A percentile compares a stretch with the other conserved stretches of the same genome.
phyloP scores from a whole-genome alignment of 768 basidiomycete genomes.

The Lactifluus piperatus region DNA sequence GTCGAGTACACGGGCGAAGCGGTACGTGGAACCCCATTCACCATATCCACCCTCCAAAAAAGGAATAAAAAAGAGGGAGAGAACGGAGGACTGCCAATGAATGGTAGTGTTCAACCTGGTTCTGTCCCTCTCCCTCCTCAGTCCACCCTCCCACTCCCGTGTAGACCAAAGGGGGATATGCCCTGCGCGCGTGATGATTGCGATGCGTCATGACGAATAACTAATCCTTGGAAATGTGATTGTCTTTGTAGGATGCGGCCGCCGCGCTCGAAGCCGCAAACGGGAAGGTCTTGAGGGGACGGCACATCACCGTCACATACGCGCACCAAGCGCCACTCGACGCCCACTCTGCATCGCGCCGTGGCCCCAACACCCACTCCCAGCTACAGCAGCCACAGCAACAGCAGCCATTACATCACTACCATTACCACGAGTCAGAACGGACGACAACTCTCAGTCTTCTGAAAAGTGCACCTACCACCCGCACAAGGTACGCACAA shows the following conservation, averaged over 20 bases:
- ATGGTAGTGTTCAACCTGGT: constrained; percentile 40
- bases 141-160: constrained; percentile 12
- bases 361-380: neutral
- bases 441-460: constrained; percentile 84
- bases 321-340: constrained; percentile 72
- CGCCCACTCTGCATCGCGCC: constrained; percentile 15
- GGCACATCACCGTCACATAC: constrained; percentile 84
- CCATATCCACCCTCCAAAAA: constrained; percentile 17
- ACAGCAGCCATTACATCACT: neutral
- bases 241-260: constrained; percentile 57
- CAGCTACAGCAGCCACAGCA: neutral
- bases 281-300: constrained; percentile 75
- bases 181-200: neutral
- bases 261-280: constrained; percentile 67
- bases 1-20: constrained; percentile 72
- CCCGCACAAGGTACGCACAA: constrained; percentile 39
- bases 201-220: neutral
- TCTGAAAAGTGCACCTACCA: constrained; percentile 58
- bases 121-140: constrained; percentile 24
- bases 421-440: constrained; percentile 36
- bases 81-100: neutral
- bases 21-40: constrained; percentile 38
- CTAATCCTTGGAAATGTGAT: neutral
- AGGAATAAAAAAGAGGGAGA: neutral
- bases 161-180: constrained; percentile 20